Conservation (phyloP, 371 early-diverging fungal species). For the Funneliformis caledonium region DNA sequence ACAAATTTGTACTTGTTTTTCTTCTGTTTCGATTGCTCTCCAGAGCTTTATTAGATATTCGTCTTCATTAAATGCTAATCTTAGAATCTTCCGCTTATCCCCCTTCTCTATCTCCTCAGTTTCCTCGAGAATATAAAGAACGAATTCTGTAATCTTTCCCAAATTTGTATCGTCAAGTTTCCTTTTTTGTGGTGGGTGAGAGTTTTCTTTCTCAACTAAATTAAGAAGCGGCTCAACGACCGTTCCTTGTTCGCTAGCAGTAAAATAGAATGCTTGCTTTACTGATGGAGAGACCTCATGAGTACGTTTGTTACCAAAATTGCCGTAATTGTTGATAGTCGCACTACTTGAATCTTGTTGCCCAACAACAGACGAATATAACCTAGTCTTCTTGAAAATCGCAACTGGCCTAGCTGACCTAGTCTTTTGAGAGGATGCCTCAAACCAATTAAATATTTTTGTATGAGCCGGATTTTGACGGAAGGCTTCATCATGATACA, state of each 20-base stretch:
- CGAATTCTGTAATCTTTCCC: constrained; percentile 21
- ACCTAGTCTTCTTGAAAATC: constrained; percentile 21
- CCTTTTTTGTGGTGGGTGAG: constrained; percentile 13
- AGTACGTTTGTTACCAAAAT: neutral
- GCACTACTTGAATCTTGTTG: constrained; percentile 23
- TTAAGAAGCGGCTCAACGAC: constrained; percentile 30
- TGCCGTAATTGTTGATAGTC: constrained; percentile 24
- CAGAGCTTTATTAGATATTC: constrained; percentile 28
- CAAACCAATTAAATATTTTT: constrained; percentile 21
- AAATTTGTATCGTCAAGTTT: constrained; percentile 6
- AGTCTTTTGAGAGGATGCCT: constrained; percentile 15
- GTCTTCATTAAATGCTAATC: constrained; percentile 21
- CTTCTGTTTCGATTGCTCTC: constrained; percentile 23
- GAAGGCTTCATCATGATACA: constrained; percentile 25
- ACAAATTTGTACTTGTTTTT: constrained; percentile 16
- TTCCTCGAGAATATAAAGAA: constrained; percentile 28
- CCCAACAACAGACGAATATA: constrained; percentile 19
- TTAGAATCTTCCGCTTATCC: constrained; percentile 18
- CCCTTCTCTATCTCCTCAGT: constrained; percentile 23
- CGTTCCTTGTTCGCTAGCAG: constrained; percentile 34
- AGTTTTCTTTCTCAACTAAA: constrained; percentile 21
- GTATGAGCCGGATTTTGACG: constrained; percentile 21
- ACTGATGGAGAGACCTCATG: constrained; percentile 3
- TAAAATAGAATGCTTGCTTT: constrained; percentile 36
- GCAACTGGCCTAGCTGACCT: constrained; percentile 20